A percentile compares a stretch with the other conserved stretches of the same genome.
phyloP scores from a whole-genome alignment of 75 land plant species.

The Picea glauca region DNA sequence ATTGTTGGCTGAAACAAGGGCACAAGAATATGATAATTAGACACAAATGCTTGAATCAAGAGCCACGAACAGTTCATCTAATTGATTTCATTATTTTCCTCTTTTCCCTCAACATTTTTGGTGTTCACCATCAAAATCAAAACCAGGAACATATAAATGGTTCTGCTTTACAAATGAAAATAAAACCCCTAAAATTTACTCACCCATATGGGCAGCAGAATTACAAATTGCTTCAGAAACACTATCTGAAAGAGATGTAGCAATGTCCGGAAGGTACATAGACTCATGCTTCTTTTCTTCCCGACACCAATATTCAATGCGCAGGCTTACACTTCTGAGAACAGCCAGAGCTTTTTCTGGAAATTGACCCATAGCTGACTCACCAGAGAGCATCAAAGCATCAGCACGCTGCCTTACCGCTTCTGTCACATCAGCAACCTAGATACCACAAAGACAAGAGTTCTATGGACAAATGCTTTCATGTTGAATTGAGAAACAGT shows the following conservation, averaged over 20 bases:
- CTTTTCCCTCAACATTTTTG: neutral
- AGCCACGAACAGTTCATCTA: neutral
- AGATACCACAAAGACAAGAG: neutral
- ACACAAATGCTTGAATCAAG: neutral
- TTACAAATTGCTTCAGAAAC: slow-evolving; percentile 60
- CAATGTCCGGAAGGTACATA: slow-evolving; percentile 24
- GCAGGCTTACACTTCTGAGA: slow-evolving; percentile 51
- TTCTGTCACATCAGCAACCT: slow-evolving; percentile 78
- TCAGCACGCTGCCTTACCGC: slow-evolving; percentile 67
- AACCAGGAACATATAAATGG: slow-evolving; percentile 4
- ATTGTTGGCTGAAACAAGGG: slow-evolving; percentile 62
- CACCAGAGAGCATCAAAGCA: slow-evolving; percentile 90
- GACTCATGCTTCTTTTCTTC: slow-evolving; percentile 35
- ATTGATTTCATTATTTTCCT: neutral
- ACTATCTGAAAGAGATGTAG: slow-evolving; percentile 26
- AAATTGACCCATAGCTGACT: slow-evolving; percentile 78
- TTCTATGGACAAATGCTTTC: too few relatives aligned
- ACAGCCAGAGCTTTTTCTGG: slow-evolving; percentile 71
- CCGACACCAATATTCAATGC: slow-evolving; percentile 63
- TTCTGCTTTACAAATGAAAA: neutral
- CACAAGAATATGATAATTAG: slow-evolving; percentile 1
- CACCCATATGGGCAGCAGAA: slow-evolving; percentile 68
- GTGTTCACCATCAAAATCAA: neutral
- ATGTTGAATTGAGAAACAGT: too few relatives aligned
- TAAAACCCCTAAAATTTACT: neutral